These are phyloP conservation scores for Thermothielavioides terrestris DNA, from an alignment of 495 filamentous ascomycete species.

Conservation along the genomic window DNA sequence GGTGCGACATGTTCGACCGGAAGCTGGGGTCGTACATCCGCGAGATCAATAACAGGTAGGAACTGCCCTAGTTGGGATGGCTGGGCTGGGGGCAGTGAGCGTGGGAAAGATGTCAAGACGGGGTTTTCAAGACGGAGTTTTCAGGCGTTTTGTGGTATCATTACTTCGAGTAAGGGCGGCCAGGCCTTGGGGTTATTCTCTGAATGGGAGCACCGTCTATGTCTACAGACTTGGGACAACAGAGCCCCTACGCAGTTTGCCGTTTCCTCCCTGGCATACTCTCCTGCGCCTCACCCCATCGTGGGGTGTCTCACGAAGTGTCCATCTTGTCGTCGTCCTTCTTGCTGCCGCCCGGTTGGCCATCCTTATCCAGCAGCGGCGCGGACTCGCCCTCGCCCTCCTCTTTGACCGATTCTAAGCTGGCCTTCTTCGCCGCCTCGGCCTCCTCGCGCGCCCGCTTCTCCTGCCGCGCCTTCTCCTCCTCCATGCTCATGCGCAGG, in stretches of 20 bases:
- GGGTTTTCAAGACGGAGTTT: slow-evolving; percentile 12
- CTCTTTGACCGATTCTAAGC: slow-evolving; percentile 77
- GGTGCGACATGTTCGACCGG: slow-evolving; percentile 90
- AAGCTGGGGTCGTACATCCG: slow-evolving; percentile 66
- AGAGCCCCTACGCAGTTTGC: not conserved
- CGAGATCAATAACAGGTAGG: slow-evolving; percentile 45
- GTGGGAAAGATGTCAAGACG: not conserved
- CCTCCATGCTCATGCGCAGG: slow-evolving; percentile 95
- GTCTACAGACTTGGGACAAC: slow-evolving; percentile 4
- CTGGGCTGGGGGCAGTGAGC: not conserved
- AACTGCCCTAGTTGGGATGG: not conserved
- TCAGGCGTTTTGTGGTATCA: slow-evolving; percentile 7
- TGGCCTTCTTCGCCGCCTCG: slow-evolving; percentile 55
- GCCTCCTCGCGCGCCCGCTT: slow-evolving; percentile 67
- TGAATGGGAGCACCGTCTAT: slow-evolving; percentile 6
- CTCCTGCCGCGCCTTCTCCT: slow-evolving; percentile 85
- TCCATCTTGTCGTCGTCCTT: slow-evolving; percentile 63
- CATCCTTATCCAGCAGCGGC: slow-evolving; percentile 56
- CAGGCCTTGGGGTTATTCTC: not conserved
- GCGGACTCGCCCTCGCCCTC: slow-evolving; percentile 58
- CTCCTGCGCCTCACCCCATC: not conserved
- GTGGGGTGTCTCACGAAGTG: slow-evolving; percentile 46
- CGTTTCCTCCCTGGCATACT: not conserved
- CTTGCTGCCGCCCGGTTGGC: slow-evolving; percentile 56
- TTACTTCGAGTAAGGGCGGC: too few relatives aligned